Evolutionary conservation across 2,329 filamentous ascomycete genomes (phyloP).

Genomic region (Cadophora sp.): DNA sequence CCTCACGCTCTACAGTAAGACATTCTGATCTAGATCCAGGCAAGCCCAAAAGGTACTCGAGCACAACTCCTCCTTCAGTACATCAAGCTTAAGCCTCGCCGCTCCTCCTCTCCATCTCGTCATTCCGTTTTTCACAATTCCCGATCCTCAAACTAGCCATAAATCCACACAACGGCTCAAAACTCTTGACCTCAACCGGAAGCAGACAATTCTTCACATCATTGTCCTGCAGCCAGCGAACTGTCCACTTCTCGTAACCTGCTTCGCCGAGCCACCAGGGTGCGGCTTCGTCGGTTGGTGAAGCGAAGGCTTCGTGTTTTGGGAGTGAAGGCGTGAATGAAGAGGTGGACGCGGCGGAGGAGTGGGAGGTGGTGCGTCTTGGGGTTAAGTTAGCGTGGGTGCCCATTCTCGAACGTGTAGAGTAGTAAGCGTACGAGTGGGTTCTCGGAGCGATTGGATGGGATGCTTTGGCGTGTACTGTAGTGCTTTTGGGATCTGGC

Average conservation of each 20-base stretch:
- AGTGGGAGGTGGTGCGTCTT: neutral
- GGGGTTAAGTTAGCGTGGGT: neutral
- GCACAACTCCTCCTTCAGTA: too few relatives aligned
- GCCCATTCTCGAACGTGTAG: neutral
- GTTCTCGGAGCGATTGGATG: neutral
- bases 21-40: neutral
- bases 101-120: neutral
- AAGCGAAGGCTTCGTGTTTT: neutral
- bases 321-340: neutral
- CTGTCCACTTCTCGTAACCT: constrained; percentile 15
- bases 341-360: neutral
- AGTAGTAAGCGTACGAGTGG: too few relatives aligned
- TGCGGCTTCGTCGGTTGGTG: neutral
- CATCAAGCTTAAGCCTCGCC: neutral
- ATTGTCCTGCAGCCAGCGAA: constrained; percentile 13
- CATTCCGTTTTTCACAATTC: neutral
- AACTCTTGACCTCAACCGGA: neutral
- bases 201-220: constrained; percentile 5
- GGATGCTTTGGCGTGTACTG: neutral
- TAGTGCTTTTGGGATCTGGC: neutral
- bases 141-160: neutral
- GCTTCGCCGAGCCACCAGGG: constrained; percentile 9
- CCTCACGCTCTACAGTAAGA: too few relatives aligned
- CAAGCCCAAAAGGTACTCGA: too few relatives aligned
- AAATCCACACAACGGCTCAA: neutral